Evolutionary conservation across 805 yeast species (phyloP), one percentile per base, ranked within the genome.

Genomic region (Danielozyma ontarioensis): DNA sequence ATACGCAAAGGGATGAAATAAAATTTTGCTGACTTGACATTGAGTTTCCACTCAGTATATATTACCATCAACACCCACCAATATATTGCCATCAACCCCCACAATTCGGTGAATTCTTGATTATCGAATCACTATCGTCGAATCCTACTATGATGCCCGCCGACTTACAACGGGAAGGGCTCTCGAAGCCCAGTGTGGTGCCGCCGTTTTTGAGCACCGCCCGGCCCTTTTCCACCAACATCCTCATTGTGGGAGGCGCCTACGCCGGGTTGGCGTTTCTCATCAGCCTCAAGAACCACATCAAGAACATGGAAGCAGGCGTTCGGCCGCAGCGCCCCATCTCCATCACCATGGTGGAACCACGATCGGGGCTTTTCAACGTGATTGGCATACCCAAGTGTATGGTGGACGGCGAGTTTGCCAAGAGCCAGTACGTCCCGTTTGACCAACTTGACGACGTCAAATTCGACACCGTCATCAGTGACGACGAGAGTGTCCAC

Each of bases 211-310:
- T n/a, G n/a, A n/a, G n/a, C n/a, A n/a, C n/a, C n/a, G n/a, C n/a
- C n/a, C n/a, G n/a, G n/a, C n/a, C 42, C 11, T 50, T 62, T 33
- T 47, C 53, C 24, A 57, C 68, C 16, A 59, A 64, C 36, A 51
- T 65, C 4, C 49, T 64, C 25, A 51, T 64, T 5, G 56, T 64
- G n/a, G 71, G 70, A 2, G 70, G 71, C 2, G 56, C 69, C 1
- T 65, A 59, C 39, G 55, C 63, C n/a, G 71, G 71, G 2, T 46
- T 64, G 16, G 49, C 68, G 12, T 59, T 68, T 1, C 37, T 63
- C 4, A 52, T 49, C 25, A 48, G 60, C 6, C 43, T 64, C 31
- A 46, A 53, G 30, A 46, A 43, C 23, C 56, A 57, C 17, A 46
- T 59, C 27, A 39, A 44, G n/a, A 19, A 10, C 22, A 6, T 6